phyloP scores from a whole-genome alignment of 192 early-diverging fungal genomes.

The Phlyctochytrium bullatum region DNA sequence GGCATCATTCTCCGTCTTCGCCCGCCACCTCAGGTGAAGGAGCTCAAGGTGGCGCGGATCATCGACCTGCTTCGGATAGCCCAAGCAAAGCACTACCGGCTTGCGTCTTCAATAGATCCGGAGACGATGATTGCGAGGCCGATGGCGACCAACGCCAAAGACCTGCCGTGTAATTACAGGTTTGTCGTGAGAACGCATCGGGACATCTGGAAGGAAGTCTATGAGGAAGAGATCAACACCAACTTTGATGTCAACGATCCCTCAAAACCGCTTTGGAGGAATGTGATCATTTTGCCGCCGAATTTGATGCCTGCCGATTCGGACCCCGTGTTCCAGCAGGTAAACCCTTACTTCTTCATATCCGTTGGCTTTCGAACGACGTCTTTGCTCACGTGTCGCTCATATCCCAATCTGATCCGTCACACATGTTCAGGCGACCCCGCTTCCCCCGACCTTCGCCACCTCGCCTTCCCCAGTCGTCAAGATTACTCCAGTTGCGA shows the following conservation, averaged over 20 bases:
- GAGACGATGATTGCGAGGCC: slow-evolving; percentile 26
- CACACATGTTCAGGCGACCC: no score
- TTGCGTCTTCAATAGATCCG: slow-evolving; percentile 35
- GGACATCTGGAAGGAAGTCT: slow-evolving; percentile 31
- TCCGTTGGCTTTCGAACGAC: background rate
- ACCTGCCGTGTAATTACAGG: slow-evolving; percentile 28
- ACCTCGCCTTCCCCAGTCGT: no score
- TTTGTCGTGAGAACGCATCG: slow-evolving; percentile 12
- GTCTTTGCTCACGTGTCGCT: background rate
- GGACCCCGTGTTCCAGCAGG: background rate
- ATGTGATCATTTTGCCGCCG: slow-evolving; percentile 28
- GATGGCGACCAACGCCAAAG: slow-evolving; percentile 35
- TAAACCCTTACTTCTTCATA: no score
- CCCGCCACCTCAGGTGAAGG: slow-evolving; percentile 18
- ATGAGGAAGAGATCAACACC: slow-evolving; percentile 36
- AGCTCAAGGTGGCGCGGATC: slow-evolving; percentile 22
- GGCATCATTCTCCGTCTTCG: slow-evolving; percentile 27
- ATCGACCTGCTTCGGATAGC: slow-evolving; percentile 38
- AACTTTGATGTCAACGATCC: slow-evolving; percentile 42
- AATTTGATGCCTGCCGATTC: slow-evolving; percentile 32
- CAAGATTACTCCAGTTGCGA: no score
- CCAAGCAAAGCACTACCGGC: slow-evolving; percentile 40
- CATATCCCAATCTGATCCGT: no score
- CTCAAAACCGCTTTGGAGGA: slow-evolving; percentile 35
- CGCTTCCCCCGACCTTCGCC: slow-evolving; percentile 9